Percentiles rank a stretch among this genome's conserved stretches.
phyloP scores from a whole-genome alignment of 2,329 filamentous ascomycete species.

The Aspergillus aculeatinus region DNA sequence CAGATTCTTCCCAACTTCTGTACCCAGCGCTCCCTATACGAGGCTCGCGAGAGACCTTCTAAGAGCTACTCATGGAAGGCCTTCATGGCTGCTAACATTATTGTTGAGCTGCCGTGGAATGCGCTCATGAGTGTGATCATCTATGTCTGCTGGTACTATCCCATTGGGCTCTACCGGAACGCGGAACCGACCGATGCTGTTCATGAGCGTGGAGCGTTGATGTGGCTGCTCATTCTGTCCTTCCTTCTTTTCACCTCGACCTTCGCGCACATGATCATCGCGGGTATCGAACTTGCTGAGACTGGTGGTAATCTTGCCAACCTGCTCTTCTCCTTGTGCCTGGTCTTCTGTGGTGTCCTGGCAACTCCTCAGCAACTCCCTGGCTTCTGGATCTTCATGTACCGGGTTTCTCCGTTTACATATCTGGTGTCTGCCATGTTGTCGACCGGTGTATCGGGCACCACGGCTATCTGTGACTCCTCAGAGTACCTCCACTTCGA shows the following conservation, averaged over 20 bases:
- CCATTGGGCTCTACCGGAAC: slow-evolving; percentile 51
- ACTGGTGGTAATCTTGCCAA: slow-evolving; percentile 65
- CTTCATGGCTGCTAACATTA: slow-evolving; percentile 69
- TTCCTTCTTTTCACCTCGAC: slow-evolving; percentile 71
- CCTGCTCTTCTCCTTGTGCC: slow-evolving; percentile 58
- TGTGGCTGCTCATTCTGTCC: slow-evolving; percentile 63
- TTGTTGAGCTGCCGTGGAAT: slow-evolving; percentile 70
- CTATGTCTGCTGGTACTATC: slow-evolving; percentile 69
- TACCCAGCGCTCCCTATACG: slow-evolving; percentile 59
- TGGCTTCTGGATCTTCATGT: slow-evolving; percentile 78
- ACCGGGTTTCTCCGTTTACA: slow-evolving; percentile 65
- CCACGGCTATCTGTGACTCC: slow-evolving; percentile 29
- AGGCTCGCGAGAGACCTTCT: slow-evolving; percentile 60
- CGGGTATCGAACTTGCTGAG: slow-evolving; percentile 66
- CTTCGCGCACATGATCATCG: slow-evolving; percentile 73
- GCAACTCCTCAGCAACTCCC: slow-evolving; percentile 60
- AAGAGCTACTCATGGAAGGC: slow-evolving; percentile 74
- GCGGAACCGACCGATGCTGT: slow-evolving; percentile 40
- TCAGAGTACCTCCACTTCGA: slow-evolving; percentile 34
- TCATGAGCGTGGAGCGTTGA: slow-evolving; percentile 59
- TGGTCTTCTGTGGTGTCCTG: slow-evolving; percentile 57
- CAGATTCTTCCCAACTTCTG: slow-evolving; percentile 61
- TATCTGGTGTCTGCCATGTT: slow-evolving; percentile 55
- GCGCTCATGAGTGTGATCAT: slow-evolving; percentile 62
- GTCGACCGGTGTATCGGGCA: slow-evolving; percentile 39